These are phyloP conservation scores for Stagonosporopsis rhizophila DNA, from an alignment of 2,329 filamentous ascomycete genomes.

Conservation along the genomic window DNA sequence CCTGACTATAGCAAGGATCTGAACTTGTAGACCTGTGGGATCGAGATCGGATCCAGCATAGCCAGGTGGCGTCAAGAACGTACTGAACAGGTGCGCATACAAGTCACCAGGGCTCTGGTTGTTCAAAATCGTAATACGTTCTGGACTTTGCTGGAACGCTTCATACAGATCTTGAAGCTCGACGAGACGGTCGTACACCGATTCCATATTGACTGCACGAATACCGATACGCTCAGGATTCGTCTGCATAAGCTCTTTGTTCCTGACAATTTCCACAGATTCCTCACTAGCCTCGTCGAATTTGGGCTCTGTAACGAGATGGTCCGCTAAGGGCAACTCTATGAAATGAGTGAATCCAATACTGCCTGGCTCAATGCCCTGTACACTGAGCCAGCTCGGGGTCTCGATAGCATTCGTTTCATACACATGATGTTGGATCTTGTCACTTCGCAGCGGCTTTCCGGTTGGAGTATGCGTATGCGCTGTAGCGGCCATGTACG, in stretches of 20 bases:
- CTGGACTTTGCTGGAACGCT: slow-evolving; percentile 60
- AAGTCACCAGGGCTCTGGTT: slow-evolving; percentile 60
- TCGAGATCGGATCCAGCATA: slow-evolving; percentile 56
- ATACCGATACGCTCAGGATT: slow-evolving; percentile 50
- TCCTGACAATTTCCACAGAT: slow-evolving; percentile 42
- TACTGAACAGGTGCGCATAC: slow-evolving; percentile 53
- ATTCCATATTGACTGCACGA: slow-evolving; percentile 39
- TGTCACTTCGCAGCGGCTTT: slow-evolving; percentile 22
- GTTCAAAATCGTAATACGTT: slow-evolving; percentile 59
- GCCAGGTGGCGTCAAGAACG: slow-evolving; percentile 51
- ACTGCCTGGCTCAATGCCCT: slow-evolving; percentile 74
- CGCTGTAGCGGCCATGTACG: slow-evolving; percentile 47
- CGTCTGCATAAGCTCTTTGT: slow-evolving; percentile 53
- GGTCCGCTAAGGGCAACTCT: slow-evolving; percentile 70
- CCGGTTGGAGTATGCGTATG: slow-evolving; percentile 27
- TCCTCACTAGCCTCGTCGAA: slow-evolving; percentile 27
- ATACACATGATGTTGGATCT: slow-evolving; percentile 36
- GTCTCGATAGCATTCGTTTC: slow-evolving; percentile 56
- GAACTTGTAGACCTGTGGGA: slow-evolving; percentile 69
- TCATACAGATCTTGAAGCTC: slow-evolving; percentile 63
- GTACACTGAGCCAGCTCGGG: slow-evolving; percentile 76
- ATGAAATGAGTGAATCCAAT: slow-evolving; percentile 73
- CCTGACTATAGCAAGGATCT: slow-evolving; percentile 72
- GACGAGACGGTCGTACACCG: slow-evolving; percentile 46
- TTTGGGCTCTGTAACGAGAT: slow-evolving; percentile 56